Base-by-base conservation (phyloP, 2,329 filamentous ascomycete species). In the Neoarthrinium moseri region DNA sequence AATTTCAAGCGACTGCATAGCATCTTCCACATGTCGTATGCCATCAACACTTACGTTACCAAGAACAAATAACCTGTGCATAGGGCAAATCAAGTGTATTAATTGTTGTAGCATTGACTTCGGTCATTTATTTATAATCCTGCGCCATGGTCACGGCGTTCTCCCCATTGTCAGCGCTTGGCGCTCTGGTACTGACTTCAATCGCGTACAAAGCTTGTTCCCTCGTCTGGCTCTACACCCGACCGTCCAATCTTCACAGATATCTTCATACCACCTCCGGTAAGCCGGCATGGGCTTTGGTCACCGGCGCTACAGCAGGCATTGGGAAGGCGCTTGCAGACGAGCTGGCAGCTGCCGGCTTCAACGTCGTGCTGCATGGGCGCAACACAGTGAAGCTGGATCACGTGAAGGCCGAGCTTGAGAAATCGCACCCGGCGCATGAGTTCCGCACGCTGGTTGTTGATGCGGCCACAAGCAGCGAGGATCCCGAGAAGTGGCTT, bases 361-460 rank as follows among this genome's bases (percentile, higher is more conserved):
- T 81, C 67, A 75, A 78, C 51, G 63, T 82, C 21, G 61, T 80
- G 11, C 56, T 83, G 4, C 77, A 81, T 48, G 77, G 78, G 13
- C 69, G 75, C 22, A 75, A 74, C 47, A 45, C 51, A 3, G 46
- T 53, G 3, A 78, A 77, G 52, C 67, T 82, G 2, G 55, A 66
- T 2, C 45, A 41, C 0, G 56, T 74, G 11, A 56, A 64, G 12
- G 41, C 54, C 1, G 60, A 65, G 29, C 66, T 81, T 0, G 48
- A 54, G 3, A 15, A 52, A 1, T 38, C 58, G 4, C 70, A 67
- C 43, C 74, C 74, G 0, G 33, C 49, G 3, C 56, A 58, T 8
- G 60, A 62, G 32, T 63, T 72, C 38, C 60, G 63, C n/a, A 56
- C 63, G 27, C 51, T 74, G 11, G 56, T 75, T 4, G 67, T 69